Evolutionary conservation across 1,284 basidiomycete genomes (phyloP).

Genomic region (Trametes hirsuta): DNA sequence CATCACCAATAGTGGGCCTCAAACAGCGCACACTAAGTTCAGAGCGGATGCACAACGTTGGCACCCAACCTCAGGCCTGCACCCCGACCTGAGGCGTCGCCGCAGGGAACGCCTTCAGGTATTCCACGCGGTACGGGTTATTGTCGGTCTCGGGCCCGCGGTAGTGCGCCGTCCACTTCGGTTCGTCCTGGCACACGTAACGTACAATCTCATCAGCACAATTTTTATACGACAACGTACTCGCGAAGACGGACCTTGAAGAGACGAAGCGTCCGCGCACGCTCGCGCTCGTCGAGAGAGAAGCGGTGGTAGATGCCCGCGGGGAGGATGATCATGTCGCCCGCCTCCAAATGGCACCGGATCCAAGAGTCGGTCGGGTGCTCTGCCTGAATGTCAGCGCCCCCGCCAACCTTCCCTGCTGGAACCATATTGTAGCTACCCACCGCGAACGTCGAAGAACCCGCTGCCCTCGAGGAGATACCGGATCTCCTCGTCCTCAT

Average conservation of each 20-base stretch:
- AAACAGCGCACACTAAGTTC: too few species aligned
- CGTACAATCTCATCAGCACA: not conserved
- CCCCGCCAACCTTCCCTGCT: not conserved
- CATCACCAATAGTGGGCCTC: too few species aligned
- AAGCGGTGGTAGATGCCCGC: constrained; percentile 88
- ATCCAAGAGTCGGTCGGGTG: constrained; percentile 70
- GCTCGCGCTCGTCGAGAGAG: constrained; percentile 73
- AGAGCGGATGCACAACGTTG: not conserved
- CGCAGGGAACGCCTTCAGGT: constrained; percentile 46
- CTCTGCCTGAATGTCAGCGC: constrained; percentile 38
- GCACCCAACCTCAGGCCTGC: not conserved
- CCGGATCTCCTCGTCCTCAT: constrained; percentile 91
- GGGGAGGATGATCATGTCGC: constrained; percentile 77
- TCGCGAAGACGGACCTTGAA: constrained; percentile 60
- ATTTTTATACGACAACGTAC: not conserved
- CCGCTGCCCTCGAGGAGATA: constrained; percentile 83
- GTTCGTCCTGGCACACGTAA: constrained; percentile 65
- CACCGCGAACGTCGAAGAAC: constrained; percentile 85
- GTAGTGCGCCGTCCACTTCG: constrained; percentile 83
- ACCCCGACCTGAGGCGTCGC: not conserved
- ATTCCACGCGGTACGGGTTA: constrained; percentile 65
- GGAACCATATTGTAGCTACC: constrained; percentile 25
- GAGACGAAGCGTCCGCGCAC: constrained; percentile 73
- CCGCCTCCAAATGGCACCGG: constrained; percentile 65
- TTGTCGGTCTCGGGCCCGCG: constrained; percentile 62